Conservation (phyloP, 805 yeast genomes). For the Wickerhamomyces canadensis region DNA sequence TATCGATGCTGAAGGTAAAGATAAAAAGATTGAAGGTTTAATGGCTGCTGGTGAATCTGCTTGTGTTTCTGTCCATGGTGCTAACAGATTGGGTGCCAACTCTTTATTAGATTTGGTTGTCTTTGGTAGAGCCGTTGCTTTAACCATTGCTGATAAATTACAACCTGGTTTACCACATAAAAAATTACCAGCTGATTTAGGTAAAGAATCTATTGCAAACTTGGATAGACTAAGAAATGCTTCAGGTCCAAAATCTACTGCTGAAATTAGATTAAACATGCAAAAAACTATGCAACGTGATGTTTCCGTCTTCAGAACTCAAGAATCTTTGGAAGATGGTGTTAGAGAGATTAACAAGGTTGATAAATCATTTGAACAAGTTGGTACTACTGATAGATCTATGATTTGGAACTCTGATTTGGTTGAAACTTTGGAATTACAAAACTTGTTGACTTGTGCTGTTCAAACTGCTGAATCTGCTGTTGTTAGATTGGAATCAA, state of each 20-base stretch:
- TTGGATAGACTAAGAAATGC: slow-evolving; percentile 86
- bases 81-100: slow-evolving; percentile 98
- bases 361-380: slow-evolving; percentile 67
- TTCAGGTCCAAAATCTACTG: slow-evolving; percentile 74
- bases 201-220: slow-evolving; percentile 85
- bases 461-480: slow-evolving; percentile 93
- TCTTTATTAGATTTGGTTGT: slow-evolving; percentile 94
- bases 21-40: slow-evolving; percentile 86
- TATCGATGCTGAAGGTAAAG: slow-evolving; percentile 80
- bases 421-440: slow-evolving; percentile 93
- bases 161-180: slow-evolving; percentile 86
- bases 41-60: slow-evolving; percentile 99
- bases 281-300: slow-evolving; percentile 95
- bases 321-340: slow-evolving; percentile 88
- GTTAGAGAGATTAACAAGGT: slow-evolving; percentile 70
- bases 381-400: slow-evolving; percentile 89
- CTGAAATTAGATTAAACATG: slow-evolving; percentile 87
- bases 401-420: slow-evolving; percentile 99
- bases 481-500: slow-evolving; percentile 41
- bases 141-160: slow-evolving; percentile 78
- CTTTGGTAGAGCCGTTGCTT: slow-evolving; percentile 97
- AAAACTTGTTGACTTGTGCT: slow-evolving; percentile 95
- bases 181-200: slow-evolving; percentile 79
- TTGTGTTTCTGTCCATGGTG: slow-evolving; percentile 99
- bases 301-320: slow-evolving; percentile 94